Evolutionary conservation across 2,329 filamentous ascomycete genomes (phyloP).

Genomic region (Trichoderma aggressivum): DNA sequence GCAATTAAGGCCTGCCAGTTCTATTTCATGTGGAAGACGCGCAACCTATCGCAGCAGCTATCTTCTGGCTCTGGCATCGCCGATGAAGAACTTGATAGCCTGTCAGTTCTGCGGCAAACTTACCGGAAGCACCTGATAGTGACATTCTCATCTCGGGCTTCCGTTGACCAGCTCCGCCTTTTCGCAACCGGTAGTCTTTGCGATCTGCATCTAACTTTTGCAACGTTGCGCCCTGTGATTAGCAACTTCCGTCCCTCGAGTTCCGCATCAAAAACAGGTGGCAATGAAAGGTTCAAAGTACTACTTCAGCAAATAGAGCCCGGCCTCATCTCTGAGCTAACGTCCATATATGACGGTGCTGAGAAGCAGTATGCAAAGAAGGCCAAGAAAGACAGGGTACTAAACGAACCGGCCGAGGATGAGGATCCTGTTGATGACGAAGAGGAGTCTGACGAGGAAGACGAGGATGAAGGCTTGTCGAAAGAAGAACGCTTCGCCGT

Average conservation of each 20-base stretch:
- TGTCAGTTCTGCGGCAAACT: constrained; percentile 53
- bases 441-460: constrained; percentile 47
- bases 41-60: constrained; percentile 54
- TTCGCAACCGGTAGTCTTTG: constrained; percentile 73
- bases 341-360: constrained; percentile 71
- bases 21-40: constrained; percentile 94
- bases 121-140: constrained; percentile 64
- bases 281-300: constrained; percentile 32
- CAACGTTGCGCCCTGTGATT: constrained; percentile 60
- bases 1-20: constrained; percentile 75
- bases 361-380: constrained; percentile 77
- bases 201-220: constrained; percentile 78
- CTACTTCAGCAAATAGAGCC: constrained; percentile 67
- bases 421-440: constrained; percentile 69
- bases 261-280: constrained; percentile 24
- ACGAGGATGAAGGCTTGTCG: constrained; percentile 52
- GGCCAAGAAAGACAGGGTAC: constrained; percentile 51
- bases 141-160: constrained; percentile 63
- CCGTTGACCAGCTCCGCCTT: constrained; percentile 74
- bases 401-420: constrained; percentile 64
- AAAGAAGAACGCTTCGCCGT: constrained; percentile 59
- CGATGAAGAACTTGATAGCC: constrained; percentile 56
- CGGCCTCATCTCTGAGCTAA: constrained; percentile 62
- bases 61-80: constrained; percentile 53
- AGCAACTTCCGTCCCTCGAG: constrained; percentile 37